These are phyloP conservation scores for Sphagnum tenellum DNA, from an alignment of 225 moss, liverwort and hornwort genomes.

Conservation along the genomic window DNA sequence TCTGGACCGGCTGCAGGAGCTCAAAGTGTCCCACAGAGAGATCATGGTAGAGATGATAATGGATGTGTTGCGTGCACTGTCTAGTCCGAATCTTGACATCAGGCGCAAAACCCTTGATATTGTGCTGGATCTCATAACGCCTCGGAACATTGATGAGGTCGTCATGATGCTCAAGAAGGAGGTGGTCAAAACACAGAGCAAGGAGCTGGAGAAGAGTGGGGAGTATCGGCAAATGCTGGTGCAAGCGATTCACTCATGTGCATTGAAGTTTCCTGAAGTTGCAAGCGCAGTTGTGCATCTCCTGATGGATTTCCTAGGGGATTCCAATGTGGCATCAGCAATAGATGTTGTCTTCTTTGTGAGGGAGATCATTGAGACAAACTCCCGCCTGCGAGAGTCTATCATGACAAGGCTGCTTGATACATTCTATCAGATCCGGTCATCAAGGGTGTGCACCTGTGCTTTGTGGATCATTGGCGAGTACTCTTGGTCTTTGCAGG, in stretches of 20 bases:
- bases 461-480: slow-evolving; percentile 98
- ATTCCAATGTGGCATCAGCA: slow-evolving; percentile 83
- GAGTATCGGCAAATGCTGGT: slow-evolving; percentile 98
- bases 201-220: slow-evolving; percentile 92
- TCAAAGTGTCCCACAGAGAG: slow-evolving; percentile 74
- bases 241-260: slow-evolving; percentile 91
- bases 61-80: slow-evolving; percentile 79
- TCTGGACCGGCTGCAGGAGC: slow-evolving; percentile 93
- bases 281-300: slow-evolving; percentile 90
- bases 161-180: slow-evolving; percentile 98
- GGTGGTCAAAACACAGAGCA: slow-evolving; percentile 89
- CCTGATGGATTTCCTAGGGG: slow-evolving; percentile 93
- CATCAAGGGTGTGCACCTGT: slow-evolving; percentile 87
- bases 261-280: slow-evolving; percentile 87
- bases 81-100: slow-evolving; percentile 91
- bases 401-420: slow-evolving; percentile 79
- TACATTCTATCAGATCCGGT: slow-evolving; percentile 89
- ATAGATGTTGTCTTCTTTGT: slow-evolving; percentile 96
- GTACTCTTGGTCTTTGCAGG: slow-evolving; percentile 65
- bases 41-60: slow-evolving; percentile 96
- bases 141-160: slow-evolving; percentile 88
- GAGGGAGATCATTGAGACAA: slow-evolving; percentile 89
- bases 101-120: slow-evolving; percentile 92
- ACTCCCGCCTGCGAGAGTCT: slow-evolving; percentile 72
- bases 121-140: slow-evolving; percentile 83